Evolutionary conservation across 1,284 basidiomycete genomes (phyloP).

Genomic region (Ganoderma boninense): DNA sequence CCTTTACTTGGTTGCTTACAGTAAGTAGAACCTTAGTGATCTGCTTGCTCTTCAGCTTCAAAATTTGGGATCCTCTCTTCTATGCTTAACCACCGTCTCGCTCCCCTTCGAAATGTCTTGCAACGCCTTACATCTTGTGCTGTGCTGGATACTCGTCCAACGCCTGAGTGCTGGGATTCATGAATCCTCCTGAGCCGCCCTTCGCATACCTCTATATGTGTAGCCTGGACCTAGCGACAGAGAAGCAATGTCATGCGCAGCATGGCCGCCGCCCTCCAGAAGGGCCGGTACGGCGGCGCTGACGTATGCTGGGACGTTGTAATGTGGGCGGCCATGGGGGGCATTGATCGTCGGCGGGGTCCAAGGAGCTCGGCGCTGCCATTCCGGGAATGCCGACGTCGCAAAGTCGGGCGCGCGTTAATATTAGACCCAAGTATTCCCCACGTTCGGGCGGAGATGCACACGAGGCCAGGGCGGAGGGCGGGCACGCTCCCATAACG

Average conservation of each 20-base stretch:
- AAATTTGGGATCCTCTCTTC: too few species aligned
- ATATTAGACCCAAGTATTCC: constrained; percentile 8
- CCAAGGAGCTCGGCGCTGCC: constrained; percentile 16
- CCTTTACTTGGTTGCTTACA: too few species aligned
- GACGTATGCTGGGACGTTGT: neutral
- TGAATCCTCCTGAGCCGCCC: neutral
- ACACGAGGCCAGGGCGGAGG: constrained; percentile 27
- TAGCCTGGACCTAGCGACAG: too few species aligned
- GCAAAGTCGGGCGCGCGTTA: constrained; percentile 6
- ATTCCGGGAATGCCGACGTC: constrained; percentile 20
- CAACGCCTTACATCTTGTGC: neutral
- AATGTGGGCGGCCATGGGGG: constrained; percentile 13
- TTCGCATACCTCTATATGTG: neutral
- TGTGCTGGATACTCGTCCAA: neutral
- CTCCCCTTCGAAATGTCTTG: neutral
- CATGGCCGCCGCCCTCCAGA: neutral
- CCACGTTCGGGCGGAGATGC: constrained; percentile 22
- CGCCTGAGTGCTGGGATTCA: neutral
- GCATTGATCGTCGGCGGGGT: constrained; percentile 16
- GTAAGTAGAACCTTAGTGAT: too few species aligned
- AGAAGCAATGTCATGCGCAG: neutral
- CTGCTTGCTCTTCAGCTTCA: too few species aligned
- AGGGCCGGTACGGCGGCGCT: too few species aligned
- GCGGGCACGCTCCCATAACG: constrained; percentile 22
- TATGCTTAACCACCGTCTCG: neutral